Conservation (phyloP, 2,329 filamentous ascomycete species). For the Cryphonectria parasitica region DNA sequence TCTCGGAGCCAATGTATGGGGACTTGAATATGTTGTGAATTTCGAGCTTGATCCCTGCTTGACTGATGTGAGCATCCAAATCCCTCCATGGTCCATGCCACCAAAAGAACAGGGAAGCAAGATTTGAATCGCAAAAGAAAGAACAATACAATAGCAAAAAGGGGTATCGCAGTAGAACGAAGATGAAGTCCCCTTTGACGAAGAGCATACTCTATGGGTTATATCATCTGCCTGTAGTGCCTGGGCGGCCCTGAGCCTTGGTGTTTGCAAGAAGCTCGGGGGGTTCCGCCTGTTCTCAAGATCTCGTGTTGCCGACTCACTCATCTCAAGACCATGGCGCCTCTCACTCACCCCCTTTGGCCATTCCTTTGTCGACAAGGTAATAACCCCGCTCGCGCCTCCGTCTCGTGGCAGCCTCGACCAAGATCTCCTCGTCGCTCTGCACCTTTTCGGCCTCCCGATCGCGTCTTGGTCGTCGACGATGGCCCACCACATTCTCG, state of each 20-base stretch:
- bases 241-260: not conserved
- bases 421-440: conserved; percentile 33
- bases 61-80: not conserved
- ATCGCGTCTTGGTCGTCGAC: conserved; percentile 47
- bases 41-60: not conserved
- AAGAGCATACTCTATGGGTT: not conserved
- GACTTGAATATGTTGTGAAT: not conserved
- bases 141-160: not conserved
- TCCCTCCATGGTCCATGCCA: not conserved
- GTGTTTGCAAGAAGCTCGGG: not conserved
- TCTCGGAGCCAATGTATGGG: not conserved
- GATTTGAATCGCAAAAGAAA: not conserved
- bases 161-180: not conserved
- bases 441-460: conserved; percentile 23
- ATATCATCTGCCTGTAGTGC: not conserved
- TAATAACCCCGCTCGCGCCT: conserved; percentile 73
- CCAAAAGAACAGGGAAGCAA: too few relatives aligned
- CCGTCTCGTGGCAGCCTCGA: conserved; percentile 43
- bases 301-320: not conserved
- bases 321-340: not conserved
- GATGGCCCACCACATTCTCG: conserved; percentile 66
- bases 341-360: conserved; percentile 8
- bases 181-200: not conserved
- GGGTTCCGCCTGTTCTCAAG: not conserved
- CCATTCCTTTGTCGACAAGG: conserved; percentile 68